Percentiles rank a stretch among this genome's conserved stretches.
Conservation (phyloP, 139 green algal genomes). For the Picochlorum sp. region DNA sequence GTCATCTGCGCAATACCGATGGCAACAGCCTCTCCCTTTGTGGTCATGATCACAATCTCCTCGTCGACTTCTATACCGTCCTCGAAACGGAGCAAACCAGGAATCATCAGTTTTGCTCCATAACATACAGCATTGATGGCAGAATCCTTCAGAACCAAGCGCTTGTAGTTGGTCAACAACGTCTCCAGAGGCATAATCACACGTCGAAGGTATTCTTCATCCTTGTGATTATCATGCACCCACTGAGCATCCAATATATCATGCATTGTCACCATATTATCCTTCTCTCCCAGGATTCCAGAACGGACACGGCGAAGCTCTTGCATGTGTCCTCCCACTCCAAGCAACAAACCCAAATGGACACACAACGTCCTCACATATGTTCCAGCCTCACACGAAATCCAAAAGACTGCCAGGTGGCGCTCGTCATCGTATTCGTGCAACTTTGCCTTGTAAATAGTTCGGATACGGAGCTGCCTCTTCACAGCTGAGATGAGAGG, state of each 20-base stretch:
- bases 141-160: slow-evolving; percentile 94
- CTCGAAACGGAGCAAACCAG: slow-evolving; percentile 86
- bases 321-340: slow-evolving; percentile 95
- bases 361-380: slow-evolving; percentile 98
- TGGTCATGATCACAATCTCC: slow-evolving; percentile 97
- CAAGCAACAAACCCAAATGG: slow-evolving; percentile 92
- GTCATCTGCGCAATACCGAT: slow-evolving; percentile 95
- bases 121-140: slow-evolving; percentile 99
- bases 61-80: slow-evolving; percentile 86
- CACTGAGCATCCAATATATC: slow-evolving; percentile 96
- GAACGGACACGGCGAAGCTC: slow-evolving; percentile 91
- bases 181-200: slow-evolving; percentile 93
- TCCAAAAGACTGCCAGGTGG: slow-evolving; percentile 95
- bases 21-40: slow-evolving; percentile 96
- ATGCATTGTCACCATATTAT: slow-evolving; percentile 99
- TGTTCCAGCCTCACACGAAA: slow-evolving; percentile 92
- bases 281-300: slow-evolving; percentile 90
- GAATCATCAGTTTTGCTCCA: slow-evolving; percentile 98
- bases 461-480: slow-evolving; percentile 94
- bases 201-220: slow-evolving; percentile 88
- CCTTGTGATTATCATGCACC: slow-evolving; percentile 80
- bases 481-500: slow-evolving; percentile 98
- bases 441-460: slow-evolving; percentile 93
- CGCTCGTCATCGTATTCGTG: slow-evolving; percentile 91
- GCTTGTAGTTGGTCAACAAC: slow-evolving; percentile 92